These are phyloP conservation scores for Lipomyces orientalis DNA, from an alignment of 805 yeast genomes.

Conservation along the genomic window DNA sequence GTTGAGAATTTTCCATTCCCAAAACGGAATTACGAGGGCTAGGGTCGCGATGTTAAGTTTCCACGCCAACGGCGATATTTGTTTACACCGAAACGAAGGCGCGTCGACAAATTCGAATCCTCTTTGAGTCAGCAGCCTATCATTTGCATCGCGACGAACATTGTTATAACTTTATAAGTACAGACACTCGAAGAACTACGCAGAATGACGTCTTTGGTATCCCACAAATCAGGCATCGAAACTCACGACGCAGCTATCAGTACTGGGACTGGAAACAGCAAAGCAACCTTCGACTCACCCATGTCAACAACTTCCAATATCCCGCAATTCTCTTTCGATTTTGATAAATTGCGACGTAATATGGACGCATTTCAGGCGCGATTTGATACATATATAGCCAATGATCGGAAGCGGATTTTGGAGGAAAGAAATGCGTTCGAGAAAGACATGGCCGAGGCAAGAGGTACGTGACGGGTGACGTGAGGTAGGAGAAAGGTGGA, in stretches of 20 bases:
- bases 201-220: slow-evolving; percentile 20
- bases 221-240: slow-evolving; percentile 19
- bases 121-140: too few species aligned
- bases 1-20: slow-evolving; percentile 37
- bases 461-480: slow-evolving; percentile 25
- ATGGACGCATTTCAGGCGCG: slow-evolving; percentile 50
- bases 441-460: slow-evolving; percentile 31
- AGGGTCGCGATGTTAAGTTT: not conserved
- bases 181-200: not conserved
- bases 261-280: not conserved
- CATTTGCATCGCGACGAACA: too few species aligned
- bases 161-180: not conserved
- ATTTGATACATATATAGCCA: slow-evolving; percentile 48
- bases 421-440: slow-evolving; percentile 37
- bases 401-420: slow-evolving; percentile 44
- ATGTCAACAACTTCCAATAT: slow-evolving; percentile 21
- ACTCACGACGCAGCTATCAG: slow-evolving; percentile 6
- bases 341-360: slow-evolving; percentile 47
- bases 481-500: not conserved
- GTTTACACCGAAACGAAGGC: not conserved
- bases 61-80: slow-evolving; percentile 8
- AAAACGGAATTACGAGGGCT: slow-evolving; percentile 11
- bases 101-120: not conserved
- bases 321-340: slow-evolving; percentile 42
- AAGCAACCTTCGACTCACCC: slow-evolving; percentile 8